A percentile compares a stretch with the other conserved stretches of the same genome.
These are phyloP conservation scores for Zea mays DNA, from an alignment of 176 grass and related monocot species.

Conservation along the genomic window DNA sequence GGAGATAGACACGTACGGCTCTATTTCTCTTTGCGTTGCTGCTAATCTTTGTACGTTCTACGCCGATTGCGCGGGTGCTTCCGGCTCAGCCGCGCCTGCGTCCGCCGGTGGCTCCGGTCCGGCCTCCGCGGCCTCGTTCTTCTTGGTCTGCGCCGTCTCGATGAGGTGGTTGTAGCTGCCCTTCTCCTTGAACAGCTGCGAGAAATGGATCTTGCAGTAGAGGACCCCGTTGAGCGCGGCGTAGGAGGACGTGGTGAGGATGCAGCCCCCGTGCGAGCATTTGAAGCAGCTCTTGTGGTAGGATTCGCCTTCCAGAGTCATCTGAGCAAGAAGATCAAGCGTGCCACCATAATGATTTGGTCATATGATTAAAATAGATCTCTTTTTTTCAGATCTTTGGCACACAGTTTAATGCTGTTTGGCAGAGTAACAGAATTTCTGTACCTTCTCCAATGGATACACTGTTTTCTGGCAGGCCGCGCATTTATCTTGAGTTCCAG, in stretches of 20 bases:
- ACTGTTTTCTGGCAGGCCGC: constrained; percentile 91
- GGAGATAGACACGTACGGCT: not conserved
- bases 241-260: constrained; percentile 76
- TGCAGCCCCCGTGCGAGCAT: constrained; percentile 87
- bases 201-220: constrained; percentile 96
- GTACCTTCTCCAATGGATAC: constrained; percentile 92
- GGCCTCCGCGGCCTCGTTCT: constrained; percentile 36
- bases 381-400: not conserved
- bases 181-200: constrained; percentile 96
- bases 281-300: constrained; percentile 96
- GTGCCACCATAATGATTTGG: not conserved
- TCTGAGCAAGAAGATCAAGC: constrained; percentile 35
- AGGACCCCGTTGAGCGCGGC: constrained; percentile 80
- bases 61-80: constrained; percentile 21
- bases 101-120: not conserved
- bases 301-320: constrained; percentile 73
- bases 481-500: constrained; percentile 90
- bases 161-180: constrained; percentile 91
- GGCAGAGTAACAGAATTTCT: not conserved
- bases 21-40: constrained; percentile 13
- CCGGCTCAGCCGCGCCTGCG: constrained; percentile 25
- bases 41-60: constrained; percentile 33
- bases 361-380: not conserved
- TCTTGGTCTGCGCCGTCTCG: constrained; percentile 62
- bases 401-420: not conserved